Percentiles rank a stretch among this genome's conserved stretches.
Evolutionary conservation across 306 rosid genomes (phyloP).

Genomic region (Benincasa hispida): DNA sequence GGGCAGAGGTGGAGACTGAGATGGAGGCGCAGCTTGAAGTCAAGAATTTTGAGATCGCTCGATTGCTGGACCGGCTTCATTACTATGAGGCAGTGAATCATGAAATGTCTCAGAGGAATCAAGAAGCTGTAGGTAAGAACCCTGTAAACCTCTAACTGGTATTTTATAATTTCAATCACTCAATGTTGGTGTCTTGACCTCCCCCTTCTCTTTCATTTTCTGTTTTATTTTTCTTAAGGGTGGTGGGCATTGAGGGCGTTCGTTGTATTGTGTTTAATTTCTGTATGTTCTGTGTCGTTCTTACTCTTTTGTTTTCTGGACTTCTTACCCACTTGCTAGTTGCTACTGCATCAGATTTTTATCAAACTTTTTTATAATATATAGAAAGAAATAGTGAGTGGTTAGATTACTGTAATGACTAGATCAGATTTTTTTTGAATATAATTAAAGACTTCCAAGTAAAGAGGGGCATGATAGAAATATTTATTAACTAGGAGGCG

Average conservation of each 20-base stretch:
- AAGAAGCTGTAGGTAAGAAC: slow-evolving; percentile 86
- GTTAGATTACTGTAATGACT: not conserved
- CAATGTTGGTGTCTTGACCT: not conserved
- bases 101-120: slow-evolving; percentile 99
- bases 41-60: slow-evolving; percentile 88
- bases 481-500: not conserved
- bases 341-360: not conserved
- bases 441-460: not conserved
- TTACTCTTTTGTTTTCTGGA: not conserved
- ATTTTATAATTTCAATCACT: not conserved
- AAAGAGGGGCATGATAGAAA: not conserved
- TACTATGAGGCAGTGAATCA: slow-evolving; percentile 88
- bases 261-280: not conserved
- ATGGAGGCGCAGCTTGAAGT: slow-evolving; percentile 62
- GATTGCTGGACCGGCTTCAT: slow-evolving; percentile 68
- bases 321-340: not conserved
- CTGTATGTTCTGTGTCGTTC: not conserved
- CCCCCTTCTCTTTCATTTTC: not conserved
- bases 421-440: not conserved
- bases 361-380: not conserved
- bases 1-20: slow-evolving; percentile 80
- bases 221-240: not conserved
- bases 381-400: not conserved
- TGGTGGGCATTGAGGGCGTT: not conserved
- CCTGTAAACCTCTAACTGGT: not conserved